Percentiles rank a stretch among this genome's conserved stretches.
phyloP scores from a whole-genome alignment of 1,284 basidiomycete species.

The Irpex rosettiformis region DNA sequence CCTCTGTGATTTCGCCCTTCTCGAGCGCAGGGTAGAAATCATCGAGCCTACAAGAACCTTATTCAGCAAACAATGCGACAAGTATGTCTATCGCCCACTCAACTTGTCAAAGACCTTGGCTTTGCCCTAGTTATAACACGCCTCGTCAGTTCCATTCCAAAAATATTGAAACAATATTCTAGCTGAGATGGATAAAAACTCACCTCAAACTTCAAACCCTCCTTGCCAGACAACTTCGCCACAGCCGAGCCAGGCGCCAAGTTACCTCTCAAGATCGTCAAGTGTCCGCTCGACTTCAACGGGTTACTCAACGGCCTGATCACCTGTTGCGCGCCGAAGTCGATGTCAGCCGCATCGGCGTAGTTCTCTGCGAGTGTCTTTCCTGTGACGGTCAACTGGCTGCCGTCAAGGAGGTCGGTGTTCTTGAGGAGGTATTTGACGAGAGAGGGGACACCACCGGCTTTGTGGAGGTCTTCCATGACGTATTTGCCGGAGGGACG shows the following conservation, averaged over 20 bases:
- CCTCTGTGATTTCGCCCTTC: slow-evolving; percentile 80
- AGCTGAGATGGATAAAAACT: slow-evolving; percentile 37
- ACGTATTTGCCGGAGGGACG: slow-evolving; percentile 90
- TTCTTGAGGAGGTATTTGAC: slow-evolving; percentile 87
- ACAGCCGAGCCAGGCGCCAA: slow-evolving; percentile 90
- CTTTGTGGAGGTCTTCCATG: slow-evolving; percentile 94
- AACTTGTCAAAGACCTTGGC: slow-evolving; percentile 81
- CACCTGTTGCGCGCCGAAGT: slow-evolving; percentile 81
- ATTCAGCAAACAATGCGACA: not conserved
- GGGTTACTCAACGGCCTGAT: slow-evolving; percentile 78
- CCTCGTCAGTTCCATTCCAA: not conserved
- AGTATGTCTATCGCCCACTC: slow-evolving; percentile 3
- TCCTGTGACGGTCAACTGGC: slow-evolving; percentile 90
- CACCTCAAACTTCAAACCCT: slow-evolving; percentile 79
- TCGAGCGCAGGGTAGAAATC: slow-evolving; percentile 85
- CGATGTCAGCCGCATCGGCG: slow-evolving; percentile 72
- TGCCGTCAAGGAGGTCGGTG: slow-evolving; percentile 86
- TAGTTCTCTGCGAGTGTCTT: slow-evolving; percentile 93
- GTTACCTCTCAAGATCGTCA: slow-evolving; percentile 89
- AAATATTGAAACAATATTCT: not conserved
- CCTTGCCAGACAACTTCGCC: slow-evolving; percentile 96
- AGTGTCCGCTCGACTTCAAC: slow-evolving; percentile 90
- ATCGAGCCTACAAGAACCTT: slow-evolving; percentile 58
- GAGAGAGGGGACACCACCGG: slow-evolving; percentile 84
- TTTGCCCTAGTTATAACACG: slow-evolving; percentile 42